Evolutionary conservation across 345 rosid genomes (phyloP), one percentile per base, ranked within the genome.

Genomic region (Pistacia integerrima): DNA sequence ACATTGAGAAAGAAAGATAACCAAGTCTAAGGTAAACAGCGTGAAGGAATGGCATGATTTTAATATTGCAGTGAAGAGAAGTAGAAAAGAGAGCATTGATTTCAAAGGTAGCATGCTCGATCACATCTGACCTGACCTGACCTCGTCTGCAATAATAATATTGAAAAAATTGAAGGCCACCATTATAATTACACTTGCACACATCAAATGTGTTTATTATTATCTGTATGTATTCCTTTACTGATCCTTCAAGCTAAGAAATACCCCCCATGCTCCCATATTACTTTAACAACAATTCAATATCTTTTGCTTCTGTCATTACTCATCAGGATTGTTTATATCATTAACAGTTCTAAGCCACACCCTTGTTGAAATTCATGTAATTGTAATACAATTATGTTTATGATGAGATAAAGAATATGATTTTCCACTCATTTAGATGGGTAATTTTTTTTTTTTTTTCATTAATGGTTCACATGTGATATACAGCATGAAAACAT

Each of bases 221-320:
- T 5, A 6, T 41, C 46, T 41, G 8, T 41, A 30, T 16, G 13
- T 38, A 63, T 14, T 17, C 78, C 84, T 79, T 85, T 90, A 84
- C 89, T 74, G 78, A 49, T 67, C 83, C 79, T 86, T 64, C 77
- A 84, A 86, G 89, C 81, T 61, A 77, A 79, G 78, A 73, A 76
- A 48, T 67, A 69, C 64, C 75, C 63, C 75, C 80, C 63, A 8
- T 63, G 55, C 25, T 68, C 20, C 4, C 2, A 46, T 20, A 41
- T 16, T 25, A 41, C 49, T 12, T 36, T 0, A 12, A 33, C 8
- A 63, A 8, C 44, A 28, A 35, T 18, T 13, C 16, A 54, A 30
- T 54, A 16, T 54, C 17, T 14, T 11, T 41, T 41, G 46, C 46
- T 8, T 41, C 46, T 41, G 9, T 41, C 46, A 5, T 41, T 41